Evolutionary conservation across 495 filamentous ascomycete genomes (phyloP).

Genomic region (Neurospora sp.): DNA sequence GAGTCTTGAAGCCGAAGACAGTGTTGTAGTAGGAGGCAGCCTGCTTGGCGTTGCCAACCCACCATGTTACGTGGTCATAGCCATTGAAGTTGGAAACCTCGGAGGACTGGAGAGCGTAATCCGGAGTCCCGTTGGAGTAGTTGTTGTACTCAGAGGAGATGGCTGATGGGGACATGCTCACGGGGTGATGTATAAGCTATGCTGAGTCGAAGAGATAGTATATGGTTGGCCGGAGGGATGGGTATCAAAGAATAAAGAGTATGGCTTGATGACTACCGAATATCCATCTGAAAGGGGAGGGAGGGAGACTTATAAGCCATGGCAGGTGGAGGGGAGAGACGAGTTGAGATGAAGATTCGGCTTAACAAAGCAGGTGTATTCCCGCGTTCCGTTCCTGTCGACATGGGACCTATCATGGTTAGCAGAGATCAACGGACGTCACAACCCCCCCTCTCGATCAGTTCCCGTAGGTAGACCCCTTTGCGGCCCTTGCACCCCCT

Average conservation of each 20-base stretch:
- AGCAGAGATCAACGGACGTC: slow-evolving; percentile 1
- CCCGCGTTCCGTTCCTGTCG: slow-evolving; percentile 3
- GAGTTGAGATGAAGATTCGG: slow-evolving; percentile 6
- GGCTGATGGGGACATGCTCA: slow-evolving; percentile 64
- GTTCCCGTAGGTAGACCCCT: background rate
- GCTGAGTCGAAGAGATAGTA: background rate
- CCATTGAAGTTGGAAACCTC: slow-evolving; percentile 53
- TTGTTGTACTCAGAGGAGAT: slow-evolving; percentile 44
- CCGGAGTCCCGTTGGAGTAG: slow-evolving; percentile 29
- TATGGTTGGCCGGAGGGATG: background rate
- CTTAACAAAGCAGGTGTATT: slow-evolving; percentile 13
- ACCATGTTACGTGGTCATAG: slow-evolving; percentile 88
- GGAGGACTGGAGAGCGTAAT: slow-evolving; percentile 33
- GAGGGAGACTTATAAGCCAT: slow-evolving; percentile 5
- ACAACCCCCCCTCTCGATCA: slow-evolving; percentile 1
- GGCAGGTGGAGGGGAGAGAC: background rate
- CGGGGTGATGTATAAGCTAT: slow-evolving; percentile 1
- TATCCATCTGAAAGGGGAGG: background rate
- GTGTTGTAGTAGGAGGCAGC: slow-evolving; percentile 77
- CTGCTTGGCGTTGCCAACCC: slow-evolving; percentile 93
- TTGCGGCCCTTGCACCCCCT: background rate
- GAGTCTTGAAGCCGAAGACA: slow-evolving; percentile 67
- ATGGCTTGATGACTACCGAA: background rate
- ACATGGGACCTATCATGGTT: background rate
- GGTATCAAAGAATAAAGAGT: background rate